Percentiles rank a stretch among this genome's conserved stretches.
These are phyloP conservation scores for Dissophora globulifera DNA, from an alignment of 192 early-diverging fungal genomes.

Conservation along the genomic window DNA sequence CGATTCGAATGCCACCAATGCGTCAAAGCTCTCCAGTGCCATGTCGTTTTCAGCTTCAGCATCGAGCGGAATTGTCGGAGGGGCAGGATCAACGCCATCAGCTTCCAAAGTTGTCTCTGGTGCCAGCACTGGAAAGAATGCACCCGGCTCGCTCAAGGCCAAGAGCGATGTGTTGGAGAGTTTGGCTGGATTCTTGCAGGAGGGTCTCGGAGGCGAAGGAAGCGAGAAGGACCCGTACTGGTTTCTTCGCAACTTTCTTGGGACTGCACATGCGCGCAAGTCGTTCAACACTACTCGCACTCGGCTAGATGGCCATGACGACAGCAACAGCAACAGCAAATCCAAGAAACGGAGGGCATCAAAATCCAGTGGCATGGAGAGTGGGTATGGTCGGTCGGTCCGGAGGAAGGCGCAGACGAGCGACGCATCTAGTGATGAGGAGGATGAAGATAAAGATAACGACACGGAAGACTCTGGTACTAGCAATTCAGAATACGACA, in stretches of 20 bases:
- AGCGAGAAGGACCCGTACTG: conserved; percentile 59
- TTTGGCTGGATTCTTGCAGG: conserved; percentile 65
- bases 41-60: conserved; percentile 48
- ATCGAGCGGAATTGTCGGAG: conserved; percentile 12
- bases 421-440: conserved; percentile 6
- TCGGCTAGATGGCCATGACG: conserved; percentile 8
- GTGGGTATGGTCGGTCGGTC: conserved; percentile 14
- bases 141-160: conserved; percentile 54
- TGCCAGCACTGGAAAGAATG: conserved; percentile 44
- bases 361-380: background rate
- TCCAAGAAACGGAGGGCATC: conserved; percentile 35
- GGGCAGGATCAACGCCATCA: conserved; percentile 3
- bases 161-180: conserved; percentile 69
- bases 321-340: too few relatives aligned
- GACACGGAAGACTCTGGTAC: conserved; percentile 5
- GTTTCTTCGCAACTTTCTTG: conserved; percentile 62
- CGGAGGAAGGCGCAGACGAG: background rate
- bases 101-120: conserved; percentile 4
- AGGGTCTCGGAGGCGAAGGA: conserved; percentile 57
- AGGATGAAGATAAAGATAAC: conserved; percentile 1
- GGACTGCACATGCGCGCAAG: conserved; percentile 54
- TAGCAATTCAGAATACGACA: background rate
- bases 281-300: conserved; percentile 43
- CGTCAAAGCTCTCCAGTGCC: conserved; percentile 35
- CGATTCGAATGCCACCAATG: conserved; percentile 61